These are phyloP conservation scores for Metschnikowia picachoensis DNA, from an alignment of 805 yeast genomes.

Conservation along the genomic window DNA sequence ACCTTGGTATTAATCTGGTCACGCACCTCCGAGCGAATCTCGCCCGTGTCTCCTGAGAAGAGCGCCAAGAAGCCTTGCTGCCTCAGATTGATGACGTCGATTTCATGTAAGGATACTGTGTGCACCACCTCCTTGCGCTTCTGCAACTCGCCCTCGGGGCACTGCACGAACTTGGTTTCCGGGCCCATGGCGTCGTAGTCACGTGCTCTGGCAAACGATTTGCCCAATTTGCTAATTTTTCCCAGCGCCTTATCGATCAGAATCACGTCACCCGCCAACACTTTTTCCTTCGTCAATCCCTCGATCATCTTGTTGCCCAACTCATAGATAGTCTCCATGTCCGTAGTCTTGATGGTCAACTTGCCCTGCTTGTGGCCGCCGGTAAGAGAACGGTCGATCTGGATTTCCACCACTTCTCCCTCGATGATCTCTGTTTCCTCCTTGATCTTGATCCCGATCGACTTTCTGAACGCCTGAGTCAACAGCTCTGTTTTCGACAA, in stretches of 20 bases:
- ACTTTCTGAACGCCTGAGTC: conserved; percentile 93
- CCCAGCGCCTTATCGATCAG: conserved; percentile 95
- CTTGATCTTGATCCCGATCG: conserved; percentile 91
- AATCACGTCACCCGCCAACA: conserved; percentile 94
- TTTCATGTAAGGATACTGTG: conserved; percentile 96
- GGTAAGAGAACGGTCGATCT: conserved; percentile 86
- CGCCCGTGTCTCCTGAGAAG: conserved; percentile 96
- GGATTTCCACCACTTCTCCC: conserved; percentile 98
- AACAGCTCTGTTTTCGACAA: conserved; percentile 93
- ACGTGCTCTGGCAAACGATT: conserved; percentile 93
- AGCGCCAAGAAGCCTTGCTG: conserved; percentile 97
- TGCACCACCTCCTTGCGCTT: conserved; percentile 93
- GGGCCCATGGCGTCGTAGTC: conserved; percentile 99
- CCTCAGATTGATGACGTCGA: conserved; percentile 95
- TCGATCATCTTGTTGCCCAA: conserved; percentile 93
- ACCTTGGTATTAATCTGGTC: conserved; percentile 96
- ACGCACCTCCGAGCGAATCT: conserved; percentile 91
- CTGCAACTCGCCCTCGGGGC: conserved; percentile 98
- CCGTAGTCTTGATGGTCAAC: conserved; percentile 93
- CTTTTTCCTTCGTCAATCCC: conserved; percentile 89
- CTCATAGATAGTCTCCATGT: conserved; percentile 98
- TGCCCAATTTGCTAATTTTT: conserved; percentile 87
- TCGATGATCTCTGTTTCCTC: conserved; percentile 97
- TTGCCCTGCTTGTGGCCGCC: conserved; percentile 99
- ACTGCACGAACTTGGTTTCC: conserved; percentile 94